Percentiles rank a stretch among this genome's conserved stretches.
These are phyloP conservation scores for Scleroderma bovista DNA, from an alignment of 768 basidiomycete species.

Conservation along the genomic window DNA sequence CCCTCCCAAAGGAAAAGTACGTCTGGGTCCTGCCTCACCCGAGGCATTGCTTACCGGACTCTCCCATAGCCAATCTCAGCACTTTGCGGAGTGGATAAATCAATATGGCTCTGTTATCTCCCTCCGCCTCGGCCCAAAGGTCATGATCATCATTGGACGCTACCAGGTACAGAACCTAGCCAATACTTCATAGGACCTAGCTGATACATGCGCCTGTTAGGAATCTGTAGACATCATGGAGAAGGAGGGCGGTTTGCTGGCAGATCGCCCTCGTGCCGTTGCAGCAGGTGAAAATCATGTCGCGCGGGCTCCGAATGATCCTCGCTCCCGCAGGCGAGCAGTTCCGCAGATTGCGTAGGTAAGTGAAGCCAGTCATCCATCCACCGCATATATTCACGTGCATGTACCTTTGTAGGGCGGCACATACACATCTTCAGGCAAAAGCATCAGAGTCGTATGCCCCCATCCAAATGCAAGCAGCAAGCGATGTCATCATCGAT, in stretches of 20 bases:
- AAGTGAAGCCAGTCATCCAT: not conserved
- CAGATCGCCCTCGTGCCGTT: constrained; percentile 50
- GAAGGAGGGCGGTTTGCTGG: constrained; percentile 50
- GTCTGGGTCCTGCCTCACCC: not conserved
- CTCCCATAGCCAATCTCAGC: constrained; percentile 24
- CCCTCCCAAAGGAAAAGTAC: constrained; percentile 23
- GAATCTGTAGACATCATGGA: constrained; percentile 66
- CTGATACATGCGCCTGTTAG: constrained; percentile 16
- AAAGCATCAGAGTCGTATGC: constrained; percentile 45
- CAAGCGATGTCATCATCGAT: constrained; percentile 28
- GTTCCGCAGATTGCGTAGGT: constrained; percentile 60
- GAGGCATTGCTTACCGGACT: too few species aligned
- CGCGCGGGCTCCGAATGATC: constrained; percentile 53
- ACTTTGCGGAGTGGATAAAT: constrained; percentile 55
- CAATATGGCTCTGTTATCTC: constrained; percentile 59
- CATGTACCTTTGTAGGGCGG: constrained; percentile 42
- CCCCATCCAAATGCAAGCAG: constrained; percentile 39
- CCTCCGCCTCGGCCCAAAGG: constrained; percentile 41
- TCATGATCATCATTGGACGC: constrained; percentile 29
- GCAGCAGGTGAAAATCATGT: constrained; percentile 56
- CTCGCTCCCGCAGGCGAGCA: constrained; percentile 52
- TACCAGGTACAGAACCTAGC: constrained; percentile 29
- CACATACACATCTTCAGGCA: constrained; percentile 55
- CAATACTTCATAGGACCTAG: not conserved
- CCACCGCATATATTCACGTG: too few species aligned